Base-by-base conservation (phyloP, 2,329 filamentous ascomycete species). In the Zalaria obscura region DNA sequence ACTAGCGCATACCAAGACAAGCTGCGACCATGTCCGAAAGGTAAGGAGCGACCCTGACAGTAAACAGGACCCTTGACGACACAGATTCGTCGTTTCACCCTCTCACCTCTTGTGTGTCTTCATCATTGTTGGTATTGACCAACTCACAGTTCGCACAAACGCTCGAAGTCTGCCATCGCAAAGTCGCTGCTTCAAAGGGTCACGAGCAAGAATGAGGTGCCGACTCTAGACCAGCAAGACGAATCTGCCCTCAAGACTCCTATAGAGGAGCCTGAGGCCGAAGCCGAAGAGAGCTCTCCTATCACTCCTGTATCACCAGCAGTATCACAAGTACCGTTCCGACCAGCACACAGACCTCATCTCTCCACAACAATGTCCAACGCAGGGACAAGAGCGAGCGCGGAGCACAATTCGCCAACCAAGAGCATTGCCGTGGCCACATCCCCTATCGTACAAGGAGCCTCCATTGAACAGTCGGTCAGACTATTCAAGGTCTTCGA, bases 401-500 rank as follows among this genome's bases (percentile, higher is more conserved):
- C 44, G 47, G 11, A 48, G 46, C 26, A 41, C 38, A 4, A 32
- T 35, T 40, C 34, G 34, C 41, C 40, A 36, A 36, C 41, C 50
- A 40, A 39, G 10, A 43, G 45, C n/a, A 46, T 47, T 26, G 42
- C 44, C 2, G 48, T 38, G 10, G 46, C 51, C 4, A 45, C 47
- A 25, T 48, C 49, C 5, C 45, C 48, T 8, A 50, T 51, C 7
- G 52, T 55, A 1, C 62, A 64, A 47, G 57, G 58, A 37, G 59
- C 63, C 2, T 67, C 65, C 3, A 83, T 98, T 44, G 88, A 98
- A 58, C 87, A 94, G 61, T 95, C 89, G 0, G 86, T 98, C 40
- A 78, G 83, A 56, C 88, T 93, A 50, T 98, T 98, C 62, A 80
- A 88, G 50, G 77, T 95, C 37, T 94, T 96, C 56, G 91, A 96